Base-by-base conservation (phyloP, 257 asterid species). In the Petunia axillaris region DNA sequence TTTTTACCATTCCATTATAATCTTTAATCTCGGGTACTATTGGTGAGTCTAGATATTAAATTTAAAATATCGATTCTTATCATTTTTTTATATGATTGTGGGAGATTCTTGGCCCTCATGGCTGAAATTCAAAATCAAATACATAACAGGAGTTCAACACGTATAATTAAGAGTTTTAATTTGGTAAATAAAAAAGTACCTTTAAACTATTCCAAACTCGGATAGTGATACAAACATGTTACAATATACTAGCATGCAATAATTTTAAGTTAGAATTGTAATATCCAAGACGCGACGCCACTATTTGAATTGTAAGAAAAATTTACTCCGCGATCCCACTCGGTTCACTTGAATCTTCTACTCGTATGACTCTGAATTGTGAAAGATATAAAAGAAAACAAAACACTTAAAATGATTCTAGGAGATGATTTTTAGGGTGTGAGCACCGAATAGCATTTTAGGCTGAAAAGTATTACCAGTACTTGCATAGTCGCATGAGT, bases 121-220 rank as follows among this genome's bases (percentile, higher is more conserved):
- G 4, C 9, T 35, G 11, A 71, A 16, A 71, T 25, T 2, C 8
- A 35, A 48, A 10, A 48, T 25, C 0, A 48, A 71, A 9, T 25
- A 25, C 77, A 48, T 25, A 35, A 46, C 0, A 70, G 48, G 35
- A 71, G 35, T 35, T 2, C 35, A 13, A 48, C 35, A 73, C 77
- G 62, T 73, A 35, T 48, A 73, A 35, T 39, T 2, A 48, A 48
- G 16, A 25, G 13, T 36, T 36, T 2, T 13, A 11, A 67, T 71
- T 5, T 73, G 46, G 78, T 50, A 73, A 50, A 14, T 73, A 3
- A 73, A 16, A 73, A 73, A 52, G 78, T 35, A 6, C 62, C 78
- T 73, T 73, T 73, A 73, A 50, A 13, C 6, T 50, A 35, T 73
- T 54, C 78, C 6, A 73, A 25, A 73, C 1, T 36, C 50, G 25